These are phyloP conservation scores for Miscanthus sacchariflorus DNA, from an alignment of 202 grass and related monocot genomes.

Conservation along the genomic window DNA sequence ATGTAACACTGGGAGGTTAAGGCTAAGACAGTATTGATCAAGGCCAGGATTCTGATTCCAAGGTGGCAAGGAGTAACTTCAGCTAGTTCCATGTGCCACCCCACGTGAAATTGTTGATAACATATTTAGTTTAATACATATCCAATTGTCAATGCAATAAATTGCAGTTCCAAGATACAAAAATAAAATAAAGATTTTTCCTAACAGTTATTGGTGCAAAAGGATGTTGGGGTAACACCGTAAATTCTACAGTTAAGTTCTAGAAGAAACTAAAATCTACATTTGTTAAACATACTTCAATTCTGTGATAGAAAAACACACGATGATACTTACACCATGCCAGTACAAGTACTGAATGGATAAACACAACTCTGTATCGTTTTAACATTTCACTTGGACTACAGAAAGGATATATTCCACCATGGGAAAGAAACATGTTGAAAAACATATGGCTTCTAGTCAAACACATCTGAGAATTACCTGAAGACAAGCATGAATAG, in stretches of 20 bases:
- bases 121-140: not conserved
- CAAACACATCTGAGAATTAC: conserved; percentile 52
- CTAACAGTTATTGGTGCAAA: conserved; percentile 20
- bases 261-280: not conserved
- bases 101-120: not conserved
- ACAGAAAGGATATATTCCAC: not conserved
- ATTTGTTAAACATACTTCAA: too few species aligned
- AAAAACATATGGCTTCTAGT: not conserved
- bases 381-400: conserved; percentile 18
- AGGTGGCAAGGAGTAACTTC: not conserved
- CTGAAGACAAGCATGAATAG: conserved; percentile 92
- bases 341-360: not conserved
- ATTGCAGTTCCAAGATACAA: conserved; percentile 27
- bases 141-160: not conserved
- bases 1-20: not conserved
- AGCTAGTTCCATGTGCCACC: not conserved
- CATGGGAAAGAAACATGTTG: not conserved
- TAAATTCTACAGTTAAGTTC: conserved; percentile 10
- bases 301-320: not conserved
- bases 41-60: not conserved
- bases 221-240: not conserved
- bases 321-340: not conserved
- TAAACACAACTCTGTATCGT: not conserved
- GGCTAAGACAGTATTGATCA: not conserved
- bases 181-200: conserved; percentile 16